Base-by-base conservation (phyloP, 441 rosid genomes). In the Manihot esculenta region DNA sequence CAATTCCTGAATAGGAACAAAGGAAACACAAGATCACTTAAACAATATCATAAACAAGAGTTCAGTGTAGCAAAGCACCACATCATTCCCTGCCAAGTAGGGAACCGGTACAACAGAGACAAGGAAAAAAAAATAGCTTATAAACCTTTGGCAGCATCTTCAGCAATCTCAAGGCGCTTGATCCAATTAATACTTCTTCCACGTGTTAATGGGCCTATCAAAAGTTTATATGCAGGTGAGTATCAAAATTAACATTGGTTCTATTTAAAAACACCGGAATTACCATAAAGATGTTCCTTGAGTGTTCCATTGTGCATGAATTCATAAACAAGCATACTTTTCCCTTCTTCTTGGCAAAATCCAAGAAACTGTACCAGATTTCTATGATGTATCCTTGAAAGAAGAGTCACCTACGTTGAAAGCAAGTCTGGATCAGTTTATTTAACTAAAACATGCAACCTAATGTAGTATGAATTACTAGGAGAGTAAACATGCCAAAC, bases 341-440 rank as follows among this genome's bases (percentile, higher is more conserved):
- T 89, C 63, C 88, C 98, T 0, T 85, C 88, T 77, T 95, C 99
- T 89, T 93, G 99, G 79, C 98, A 95, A 81, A 85, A 95, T 14
- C 99, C 99, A 69, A 89, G 91, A 87, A 95, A 95, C 83, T 95
- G 97, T 56, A 95, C 96, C 48, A 95, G 84, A 82, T 93, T 95
- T 71, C 98, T 83, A 70, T 95, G 99, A 86, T 95, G 99, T 84
- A 95, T 95, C 85, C 98, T 91, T 50, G 99, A 95, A 57, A 95
- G 97, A 80, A 95, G 89, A 53, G 82, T 86, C 75, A 95, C 98
- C 99, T 95, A 74, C 11, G 18, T 42, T 74, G 73, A 23, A 63
- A 15, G 64, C 8, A 72, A 66, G 51, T 33, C 42, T 3, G 0
- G 15, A n/a, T 24, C 23, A 65, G 44, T 42, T 68, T 69, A 65